Conservation (phyloP, 2,329 filamentous ascomycete genomes). For the Fusarium oxysporum region DNA sequence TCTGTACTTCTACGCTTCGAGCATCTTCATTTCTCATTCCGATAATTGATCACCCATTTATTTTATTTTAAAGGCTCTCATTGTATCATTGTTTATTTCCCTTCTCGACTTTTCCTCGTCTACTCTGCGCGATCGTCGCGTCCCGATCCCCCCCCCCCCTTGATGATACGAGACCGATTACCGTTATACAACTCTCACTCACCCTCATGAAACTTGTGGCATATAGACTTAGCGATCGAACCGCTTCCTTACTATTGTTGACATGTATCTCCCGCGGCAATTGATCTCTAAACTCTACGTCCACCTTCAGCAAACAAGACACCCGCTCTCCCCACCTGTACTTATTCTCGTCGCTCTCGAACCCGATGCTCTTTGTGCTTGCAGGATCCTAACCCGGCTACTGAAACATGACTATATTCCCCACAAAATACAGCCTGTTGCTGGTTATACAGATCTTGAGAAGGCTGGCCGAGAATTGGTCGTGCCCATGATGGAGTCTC, state of each 20-base stretch:
- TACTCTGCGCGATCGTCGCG: conserved; percentile 42
- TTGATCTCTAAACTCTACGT: conserved; percentile 92
- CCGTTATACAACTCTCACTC: conserved; percentile 7
- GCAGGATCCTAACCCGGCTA: conserved; percentile 91
- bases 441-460: conserved; percentile 90
- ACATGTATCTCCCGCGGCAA: conserved; percentile 94
- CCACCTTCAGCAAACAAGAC: conserved; percentile 86
- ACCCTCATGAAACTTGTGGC: conserved; percentile 44
- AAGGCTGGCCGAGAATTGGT: conserved; percentile 83
- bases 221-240: conserved; percentile 26
- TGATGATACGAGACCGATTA: conserved; percentile 12
- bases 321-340: conserved; percentile 91
- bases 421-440: conserved; percentile 95
- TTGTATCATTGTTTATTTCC: background rate
- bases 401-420: conserved; percentile 97
- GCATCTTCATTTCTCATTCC: background rate
- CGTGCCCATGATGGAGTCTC: conserved; percentile 84
- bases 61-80: background rate
- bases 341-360: conserved; percentile 93
- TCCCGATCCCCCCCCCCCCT: conserved; percentile 19
- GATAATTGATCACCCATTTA: background rate
- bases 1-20: conserved; percentile 3
- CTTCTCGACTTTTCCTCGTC: background rate
- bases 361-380: conserved; percentile 94
- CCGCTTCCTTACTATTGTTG: conserved; percentile 29